These are phyloP conservation scores for Ophiostoma sp. DNA, from an alignment of 2,329 filamentous ascomycete genomes.

Conservation along the genomic window DNA sequence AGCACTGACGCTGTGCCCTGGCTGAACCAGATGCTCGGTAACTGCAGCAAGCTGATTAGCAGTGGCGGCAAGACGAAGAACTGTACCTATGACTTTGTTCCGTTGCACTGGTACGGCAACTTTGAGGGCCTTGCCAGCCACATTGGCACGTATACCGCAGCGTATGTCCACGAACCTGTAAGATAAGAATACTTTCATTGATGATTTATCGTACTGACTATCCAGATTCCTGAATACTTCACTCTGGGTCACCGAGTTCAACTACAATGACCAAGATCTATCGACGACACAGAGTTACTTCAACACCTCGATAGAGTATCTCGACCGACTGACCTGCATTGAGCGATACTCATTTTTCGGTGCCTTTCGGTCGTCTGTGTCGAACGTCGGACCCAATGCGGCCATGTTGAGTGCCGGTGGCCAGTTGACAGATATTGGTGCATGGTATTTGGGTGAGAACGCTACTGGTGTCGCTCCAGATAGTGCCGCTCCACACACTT, in stretches of 20 bases:
- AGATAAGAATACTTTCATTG: background rate
- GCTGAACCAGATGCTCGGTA: slow-evolving; percentile 65
- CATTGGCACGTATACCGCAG: slow-evolving; percentile 58
- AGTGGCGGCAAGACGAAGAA: slow-evolving; percentile 43
- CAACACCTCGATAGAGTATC: slow-evolving; percentile 64
- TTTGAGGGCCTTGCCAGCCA: slow-evolving; percentile 68
- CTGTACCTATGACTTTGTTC: slow-evolving; percentile 64
- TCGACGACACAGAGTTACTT: slow-evolving; percentile 63
- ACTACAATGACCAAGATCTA: slow-evolving; percentile 58
- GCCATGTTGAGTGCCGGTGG: slow-evolving; percentile 69
- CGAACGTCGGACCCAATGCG: slow-evolving; percentile 73
- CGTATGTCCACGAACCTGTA: slow-evolving; percentile 36
- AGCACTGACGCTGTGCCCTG: slow-evolving; percentile 61
- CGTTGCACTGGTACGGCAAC: slow-evolving; percentile 68
- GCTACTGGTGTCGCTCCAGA: slow-evolving; percentile 48
- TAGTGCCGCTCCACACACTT: background rate
- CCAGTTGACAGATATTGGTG: slow-evolving; percentile 71
- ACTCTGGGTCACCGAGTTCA: slow-evolving; percentile 81
- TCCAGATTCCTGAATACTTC: slow-evolving; percentile 58
- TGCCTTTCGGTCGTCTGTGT: slow-evolving; percentile 66
- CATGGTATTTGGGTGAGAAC: slow-evolving; percentile 68
- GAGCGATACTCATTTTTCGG: slow-evolving; percentile 75
- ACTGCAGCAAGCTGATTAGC: slow-evolving; percentile 62
- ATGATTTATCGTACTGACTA: background rate
- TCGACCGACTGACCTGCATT: slow-evolving; percentile 64